Conservation (phyloP, 306 rosid species). For the Senna siamea region DNA sequence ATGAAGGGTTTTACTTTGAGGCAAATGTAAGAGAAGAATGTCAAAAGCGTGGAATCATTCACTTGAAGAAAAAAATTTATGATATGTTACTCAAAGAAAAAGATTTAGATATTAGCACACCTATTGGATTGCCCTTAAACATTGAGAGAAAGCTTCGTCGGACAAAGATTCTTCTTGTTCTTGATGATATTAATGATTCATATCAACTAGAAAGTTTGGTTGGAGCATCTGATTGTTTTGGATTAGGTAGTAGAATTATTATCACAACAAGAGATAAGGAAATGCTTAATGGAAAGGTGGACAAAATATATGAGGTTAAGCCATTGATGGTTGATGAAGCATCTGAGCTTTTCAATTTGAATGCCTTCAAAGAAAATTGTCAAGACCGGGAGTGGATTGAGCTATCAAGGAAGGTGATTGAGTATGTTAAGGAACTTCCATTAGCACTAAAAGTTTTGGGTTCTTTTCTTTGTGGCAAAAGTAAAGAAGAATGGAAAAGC, state of each 20-base stretch:
- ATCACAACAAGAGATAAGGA: constrained; percentile 12
- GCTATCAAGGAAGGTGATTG: background rate
- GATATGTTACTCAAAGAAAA: background rate
- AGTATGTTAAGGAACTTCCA: constrained; percentile 1
- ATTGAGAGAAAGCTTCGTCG: constrained; percentile 7
- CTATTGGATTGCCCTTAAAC: background rate
- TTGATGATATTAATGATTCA: constrained; percentile 23
- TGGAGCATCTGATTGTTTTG: constrained; percentile 13
- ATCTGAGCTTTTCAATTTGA: constrained; percentile 10
- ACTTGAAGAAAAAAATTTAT: constrained; percentile 17
- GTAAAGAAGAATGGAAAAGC: constrained; percentile 24
- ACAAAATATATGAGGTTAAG: background rate
- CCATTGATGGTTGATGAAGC: background rate
- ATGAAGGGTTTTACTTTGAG: background rate
- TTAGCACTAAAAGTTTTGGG: constrained; percentile 31
- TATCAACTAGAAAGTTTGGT: constrained; percentile 3
- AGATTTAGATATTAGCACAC: background rate
- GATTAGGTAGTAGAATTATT: background rate
- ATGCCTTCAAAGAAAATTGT: constrained; percentile 17
- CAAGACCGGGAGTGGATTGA: background rate
- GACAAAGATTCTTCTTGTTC: constrained; percentile 11
- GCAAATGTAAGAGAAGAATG: background rate
- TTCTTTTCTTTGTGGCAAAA: background rate
- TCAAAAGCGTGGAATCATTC: background rate
- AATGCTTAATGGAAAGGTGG: background rate